phyloP scores from a whole-genome alignment of 2,329 filamentous ascomycete species.

The Colletotrichum nymphaeae region DNA sequence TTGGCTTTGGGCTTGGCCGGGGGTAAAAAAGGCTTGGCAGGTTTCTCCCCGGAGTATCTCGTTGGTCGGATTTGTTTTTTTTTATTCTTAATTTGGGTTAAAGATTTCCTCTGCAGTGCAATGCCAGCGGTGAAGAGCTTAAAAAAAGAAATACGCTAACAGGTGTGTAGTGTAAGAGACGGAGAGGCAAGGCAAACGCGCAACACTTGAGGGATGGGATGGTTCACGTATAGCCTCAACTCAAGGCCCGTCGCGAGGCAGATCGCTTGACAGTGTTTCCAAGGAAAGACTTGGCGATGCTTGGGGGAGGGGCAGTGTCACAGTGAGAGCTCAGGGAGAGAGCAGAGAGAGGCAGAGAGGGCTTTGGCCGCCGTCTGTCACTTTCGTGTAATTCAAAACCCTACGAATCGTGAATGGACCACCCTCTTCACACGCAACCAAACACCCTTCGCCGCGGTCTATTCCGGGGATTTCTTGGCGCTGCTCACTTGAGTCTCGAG shows the following conservation, averaged over 20 bases:
- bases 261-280: slow-evolving; percentile 27
- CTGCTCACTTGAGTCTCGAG: neutral
- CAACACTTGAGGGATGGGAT: slow-evolving; percentile 2
- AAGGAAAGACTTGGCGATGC: slow-evolving; percentile 30
- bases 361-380: slow-evolving; percentile 12
- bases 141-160: neutral
- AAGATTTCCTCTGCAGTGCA: neutral
- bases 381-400: neutral
- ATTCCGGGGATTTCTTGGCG: slow-evolving; percentile 32
- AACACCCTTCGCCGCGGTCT: slow-evolving; percentile 24
- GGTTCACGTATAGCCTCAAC: slow-evolving; percentile 23
- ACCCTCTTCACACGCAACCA: slow-evolving; percentile 4
- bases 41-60: slow-evolving; percentile 12
- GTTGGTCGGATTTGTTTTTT: neutral
- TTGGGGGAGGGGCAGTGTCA: neutral
- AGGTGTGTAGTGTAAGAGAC: neutral
- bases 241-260: slow-evolving; percentile 30
- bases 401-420: slow-evolving; percentile 3
- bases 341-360: neutral
- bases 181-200: neutral
- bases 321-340: too few species aligned
- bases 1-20: slow-evolving; percentile 25
- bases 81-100: slow-evolving; percentile 7
- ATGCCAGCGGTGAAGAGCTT: neutral
- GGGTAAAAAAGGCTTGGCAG: slow-evolving; percentile 20